These are phyloP conservation scores for Arthrobotrys megalospora DNA, from an alignment of 2,329 filamentous ascomycete genomes.

Conservation along the genomic window DNA sequence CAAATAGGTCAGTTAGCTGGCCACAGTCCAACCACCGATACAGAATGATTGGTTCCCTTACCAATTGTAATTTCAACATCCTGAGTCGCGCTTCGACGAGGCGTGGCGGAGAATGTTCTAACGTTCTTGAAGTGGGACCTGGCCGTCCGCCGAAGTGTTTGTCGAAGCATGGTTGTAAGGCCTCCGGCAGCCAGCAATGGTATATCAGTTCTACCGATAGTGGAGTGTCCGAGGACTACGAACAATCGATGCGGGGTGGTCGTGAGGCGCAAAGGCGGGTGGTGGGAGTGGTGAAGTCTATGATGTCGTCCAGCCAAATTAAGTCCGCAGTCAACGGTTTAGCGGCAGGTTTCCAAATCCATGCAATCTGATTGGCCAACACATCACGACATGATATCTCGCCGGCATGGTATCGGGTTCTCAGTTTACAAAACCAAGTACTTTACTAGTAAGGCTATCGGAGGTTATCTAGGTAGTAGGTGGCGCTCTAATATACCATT, in stretches of 20 bases:
- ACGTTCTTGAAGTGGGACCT: slow-evolving; percentile 37
- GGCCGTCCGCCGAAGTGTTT: slow-evolving; percentile 59
- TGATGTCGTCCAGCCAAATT: slow-evolving; percentile 57
- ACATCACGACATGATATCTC: slow-evolving; percentile 27
- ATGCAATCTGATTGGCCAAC: slow-evolving; percentile 60
- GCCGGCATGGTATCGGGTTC: slow-evolving; percentile 6
- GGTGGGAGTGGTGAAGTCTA: slow-evolving; percentile 39
- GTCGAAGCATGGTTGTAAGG: slow-evolving; percentile 58
- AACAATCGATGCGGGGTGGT: slow-evolving; percentile 39
- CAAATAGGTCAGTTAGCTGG: slow-evolving; percentile 21
- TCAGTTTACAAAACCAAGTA: not conserved
- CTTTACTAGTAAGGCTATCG: too few relatives aligned
- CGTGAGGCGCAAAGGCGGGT: slow-evolving; percentile 36
- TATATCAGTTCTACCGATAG: slow-evolving; percentile 41
- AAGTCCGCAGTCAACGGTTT: slow-evolving; percentile 36
- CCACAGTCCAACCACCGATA: not conserved
- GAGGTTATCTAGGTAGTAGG: not conserved
- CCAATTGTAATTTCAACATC: slow-evolving; percentile 58
- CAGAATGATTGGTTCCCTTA: not conserved
- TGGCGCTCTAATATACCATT: not conserved
- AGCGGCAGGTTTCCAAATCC: slow-evolving; percentile 57
- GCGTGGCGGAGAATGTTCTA: slow-evolving; percentile 56
- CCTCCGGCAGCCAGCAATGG: slow-evolving; percentile 49
- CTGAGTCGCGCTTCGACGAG: slow-evolving; percentile 51
- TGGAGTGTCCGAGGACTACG: slow-evolving; percentile 26